These are phyloP conservation scores for Eucalyptus pauciflora DNA, from an alignment of 345 rosid genomes.

Conservation along the genomic window DNA sequence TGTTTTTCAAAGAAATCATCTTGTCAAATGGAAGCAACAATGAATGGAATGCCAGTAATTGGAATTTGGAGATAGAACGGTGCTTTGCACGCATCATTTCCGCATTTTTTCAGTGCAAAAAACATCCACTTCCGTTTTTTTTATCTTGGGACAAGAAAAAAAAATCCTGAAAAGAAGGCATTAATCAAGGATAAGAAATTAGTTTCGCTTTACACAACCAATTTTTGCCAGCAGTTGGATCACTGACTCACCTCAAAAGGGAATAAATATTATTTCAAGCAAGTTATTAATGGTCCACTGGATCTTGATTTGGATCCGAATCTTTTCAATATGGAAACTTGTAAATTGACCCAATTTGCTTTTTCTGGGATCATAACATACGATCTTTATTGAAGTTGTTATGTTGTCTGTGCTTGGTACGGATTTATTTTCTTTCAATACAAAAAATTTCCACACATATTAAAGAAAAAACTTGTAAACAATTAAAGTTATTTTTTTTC, in stretches of 20 bases:
- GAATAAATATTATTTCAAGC: background rate
- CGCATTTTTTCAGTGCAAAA: background rate
- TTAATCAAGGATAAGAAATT: background rate
- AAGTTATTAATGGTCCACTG: background rate
- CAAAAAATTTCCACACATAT: rapidly evolving
- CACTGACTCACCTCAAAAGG: background rate
- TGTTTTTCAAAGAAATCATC: background rate
- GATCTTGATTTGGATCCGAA: background rate
- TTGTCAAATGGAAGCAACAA: too few relatives aligned
- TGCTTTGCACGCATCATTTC: background rate
- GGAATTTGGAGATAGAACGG: background rate
- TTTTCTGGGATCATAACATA: rapidly evolving
- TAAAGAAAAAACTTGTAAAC: too few relatives aligned
- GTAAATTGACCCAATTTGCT: background rate
- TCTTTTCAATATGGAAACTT: background rate
- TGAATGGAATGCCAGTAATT: background rate
- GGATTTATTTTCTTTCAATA: background rate
- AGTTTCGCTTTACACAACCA: background rate
- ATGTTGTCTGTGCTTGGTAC: background rate
- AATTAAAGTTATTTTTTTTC: too few relatives aligned
- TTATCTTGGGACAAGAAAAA: too few relatives aligned
- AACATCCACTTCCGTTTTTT: too few relatives aligned
- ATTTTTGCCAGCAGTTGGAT: background rate
- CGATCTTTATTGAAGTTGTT: background rate
- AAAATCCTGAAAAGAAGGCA: too few relatives aligned